Conservation (phyloP, 352 stramenopile genomes). For the Phytophthora pistaciae region DNA sequence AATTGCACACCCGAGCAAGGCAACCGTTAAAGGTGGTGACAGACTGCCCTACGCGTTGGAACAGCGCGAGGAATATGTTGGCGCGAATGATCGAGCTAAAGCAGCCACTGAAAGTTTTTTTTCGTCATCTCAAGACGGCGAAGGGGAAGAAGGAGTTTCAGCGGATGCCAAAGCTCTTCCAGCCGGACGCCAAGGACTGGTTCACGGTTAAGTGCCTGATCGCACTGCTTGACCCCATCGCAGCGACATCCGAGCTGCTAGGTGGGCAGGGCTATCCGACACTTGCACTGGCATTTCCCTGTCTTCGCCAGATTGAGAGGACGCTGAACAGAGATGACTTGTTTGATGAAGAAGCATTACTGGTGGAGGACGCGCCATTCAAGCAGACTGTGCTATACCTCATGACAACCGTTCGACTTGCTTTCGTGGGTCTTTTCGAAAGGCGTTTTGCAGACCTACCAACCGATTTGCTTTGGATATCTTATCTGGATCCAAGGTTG, state of each 20-base stretch:
- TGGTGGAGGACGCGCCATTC: not conserved
- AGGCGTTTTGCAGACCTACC: not conserved
- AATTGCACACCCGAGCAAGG: not conserved
- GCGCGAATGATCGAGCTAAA: constrained; percentile 1
- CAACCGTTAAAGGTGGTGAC: not conserved
- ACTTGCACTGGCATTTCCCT: not conserved
- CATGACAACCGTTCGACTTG: not conserved
- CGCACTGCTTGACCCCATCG: not conserved
- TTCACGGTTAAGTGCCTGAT: not conserved
- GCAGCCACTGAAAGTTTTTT: not conserved
- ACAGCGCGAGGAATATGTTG: not conserved
- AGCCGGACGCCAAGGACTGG: not conserved
- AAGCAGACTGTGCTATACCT: not conserved
- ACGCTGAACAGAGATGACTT: not conserved
- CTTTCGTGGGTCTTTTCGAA: not conserved
- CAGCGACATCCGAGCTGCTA: constrained; percentile 1
- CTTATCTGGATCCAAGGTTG: constrained; percentile 1
- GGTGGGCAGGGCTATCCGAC: not conserved
- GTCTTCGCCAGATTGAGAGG: constrained; percentile 1
- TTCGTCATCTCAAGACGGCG: not conserved
- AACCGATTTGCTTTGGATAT: constrained; percentile 3
- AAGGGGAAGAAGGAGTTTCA: not conserved
- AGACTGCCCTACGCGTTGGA: not conserved
- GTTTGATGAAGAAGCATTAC: not conserved
- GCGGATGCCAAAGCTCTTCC: not conserved